A percentile compares a stretch with the other conserved stretches of the same genome.
phyloP scores from a whole-genome alignment of 495 filamentous ascomycete genomes.

The Tuber melanosporum region DNA sequence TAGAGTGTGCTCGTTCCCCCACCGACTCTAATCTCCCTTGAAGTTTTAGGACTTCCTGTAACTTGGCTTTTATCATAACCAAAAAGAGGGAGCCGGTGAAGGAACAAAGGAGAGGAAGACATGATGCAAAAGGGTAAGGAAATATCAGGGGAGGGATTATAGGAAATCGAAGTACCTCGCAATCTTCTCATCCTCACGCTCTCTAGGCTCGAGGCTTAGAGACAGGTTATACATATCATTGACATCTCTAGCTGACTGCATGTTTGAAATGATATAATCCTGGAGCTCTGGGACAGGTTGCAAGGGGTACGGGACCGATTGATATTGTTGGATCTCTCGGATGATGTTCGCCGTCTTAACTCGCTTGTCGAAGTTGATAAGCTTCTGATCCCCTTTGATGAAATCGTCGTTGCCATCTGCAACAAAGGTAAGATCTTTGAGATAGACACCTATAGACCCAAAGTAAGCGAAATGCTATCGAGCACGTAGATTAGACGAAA shows the following conservation, averaged over 20 bases:
- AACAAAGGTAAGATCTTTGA: constrained; percentile 97
- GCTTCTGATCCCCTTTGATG: constrained; percentile 75
- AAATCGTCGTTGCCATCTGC: constrained; percentile 95
- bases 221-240: constrained; percentile 99
- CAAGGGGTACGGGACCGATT: constrained; percentile 88
- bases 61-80: constrained; percentile 36
- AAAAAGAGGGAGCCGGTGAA: constrained; percentile 34
- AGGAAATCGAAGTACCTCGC: constrained; percentile 57
- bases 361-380: constrained; percentile 98
- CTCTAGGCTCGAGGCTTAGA: constrained; percentile 82
- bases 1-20: constrained; percentile 34
- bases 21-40: constrained; percentile 37
- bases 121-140: constrained; percentile 30
- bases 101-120: constrained; percentile 17
- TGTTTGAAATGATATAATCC: constrained; percentile 92
- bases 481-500: constrained; percentile 11
- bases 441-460: constrained; percentile 68
- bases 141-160: constrained; percentile 28
- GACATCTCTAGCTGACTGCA: constrained; percentile 87
- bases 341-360: constrained; percentile 97
- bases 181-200: constrained; percentile 93
- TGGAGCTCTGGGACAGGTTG: constrained; percentile 86
- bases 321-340: constrained; percentile 95
- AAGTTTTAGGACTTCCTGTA: constrained; percentile 36
- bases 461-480: constrained; percentile 4